Evolutionary conservation across 2,329 filamentous ascomycete genomes (phyloP).

Genomic region (Mycosphaerelloides madeirae): DNA sequence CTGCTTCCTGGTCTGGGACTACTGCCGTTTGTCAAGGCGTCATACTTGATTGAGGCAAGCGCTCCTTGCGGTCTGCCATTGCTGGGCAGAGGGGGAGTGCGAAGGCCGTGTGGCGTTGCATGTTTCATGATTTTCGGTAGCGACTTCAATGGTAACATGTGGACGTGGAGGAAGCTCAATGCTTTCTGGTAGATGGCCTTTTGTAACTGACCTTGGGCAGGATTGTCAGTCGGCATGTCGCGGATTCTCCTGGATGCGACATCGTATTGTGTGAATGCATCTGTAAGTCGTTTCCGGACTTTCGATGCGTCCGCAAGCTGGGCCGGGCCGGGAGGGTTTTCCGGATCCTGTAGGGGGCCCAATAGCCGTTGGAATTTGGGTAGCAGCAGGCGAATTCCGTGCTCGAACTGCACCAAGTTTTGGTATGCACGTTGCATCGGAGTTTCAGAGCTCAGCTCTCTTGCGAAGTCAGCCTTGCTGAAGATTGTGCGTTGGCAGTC

Average conservation of each 20-base stretch:
- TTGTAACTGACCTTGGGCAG: constrained; percentile 70
- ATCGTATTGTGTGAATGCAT: constrained; percentile 85
- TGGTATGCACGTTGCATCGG: constrained; percentile 76
- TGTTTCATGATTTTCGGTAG: constrained; percentile 49
- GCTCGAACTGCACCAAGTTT: constrained; percentile 80
- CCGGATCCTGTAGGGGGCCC: constrained; percentile 65
- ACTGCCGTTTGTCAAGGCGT: constrained; percentile 43
- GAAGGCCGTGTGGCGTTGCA: constrained; percentile 48
- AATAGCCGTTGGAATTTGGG: constrained; percentile 80
- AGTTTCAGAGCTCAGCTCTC: constrained; percentile 62
- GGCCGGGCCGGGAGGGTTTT: constrained; percentile 58
- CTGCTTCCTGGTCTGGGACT: constrained; percentile 42
- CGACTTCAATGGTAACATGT: constrained; percentile 77
- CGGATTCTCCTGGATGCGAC: constrained; percentile 73
- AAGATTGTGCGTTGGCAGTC: constrained; percentile 74
- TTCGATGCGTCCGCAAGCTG: constrained; percentile 83
- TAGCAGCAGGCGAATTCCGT: constrained; percentile 74
- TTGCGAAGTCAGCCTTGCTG: constrained; percentile 70
- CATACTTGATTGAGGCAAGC: constrained; percentile 57
- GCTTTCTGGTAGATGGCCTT: constrained; percentile 78
- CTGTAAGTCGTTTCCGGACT: constrained; percentile 81
- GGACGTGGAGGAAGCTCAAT: constrained; percentile 75
- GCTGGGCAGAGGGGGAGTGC: constrained; percentile 20
- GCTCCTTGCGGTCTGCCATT: constrained; percentile 38
- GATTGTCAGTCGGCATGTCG: constrained; percentile 67